phyloP scores from a whole-genome alignment of 208 protist species.

The Blechomonas ayalai region DNA sequence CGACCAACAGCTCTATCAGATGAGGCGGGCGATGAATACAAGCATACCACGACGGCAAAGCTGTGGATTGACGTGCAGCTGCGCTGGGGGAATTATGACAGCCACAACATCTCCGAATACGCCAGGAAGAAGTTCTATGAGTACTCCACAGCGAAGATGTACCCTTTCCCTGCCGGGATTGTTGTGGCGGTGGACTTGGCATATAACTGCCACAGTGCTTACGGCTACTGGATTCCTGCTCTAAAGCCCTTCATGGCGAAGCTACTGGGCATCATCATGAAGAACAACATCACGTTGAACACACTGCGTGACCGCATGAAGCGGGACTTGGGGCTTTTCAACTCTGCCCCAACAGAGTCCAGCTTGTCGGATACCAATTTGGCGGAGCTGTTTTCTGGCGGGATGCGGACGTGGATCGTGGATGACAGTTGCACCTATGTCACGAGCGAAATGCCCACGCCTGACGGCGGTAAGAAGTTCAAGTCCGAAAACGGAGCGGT shows the following conservation, averaged over 20 bases:
- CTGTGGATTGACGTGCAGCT: conserved; percentile 99
- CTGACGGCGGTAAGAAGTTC: conserved; percentile 98
- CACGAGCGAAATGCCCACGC: conserved; percentile 99
- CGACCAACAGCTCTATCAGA: conserved; percentile 82
- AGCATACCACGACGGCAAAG: conserved; percentile 89
- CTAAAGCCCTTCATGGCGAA: conserved; percentile 97
- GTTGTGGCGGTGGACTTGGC: conserved; percentile 99
- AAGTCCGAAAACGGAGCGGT: conserved; percentile 98
- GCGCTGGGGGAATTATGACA: conserved; percentile 99
- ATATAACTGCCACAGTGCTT: conserved; percentile 98
- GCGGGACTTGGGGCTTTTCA: conserved; percentile 99
- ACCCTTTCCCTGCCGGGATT: conserved; percentile 98
- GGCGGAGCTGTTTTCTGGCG: conserved; percentile 98
- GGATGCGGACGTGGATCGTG: conserved; percentile 99
- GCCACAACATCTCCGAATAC: conserved; percentile 99
- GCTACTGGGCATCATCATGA: conserved; percentile 99
- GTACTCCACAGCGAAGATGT: conserved; percentile 99
- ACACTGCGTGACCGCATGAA: conserved; percentile 99
- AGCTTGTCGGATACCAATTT: conserved; percentile 98
- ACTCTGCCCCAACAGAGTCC: conserved; percentile 99
- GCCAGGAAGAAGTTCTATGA: conserved; percentile 98
- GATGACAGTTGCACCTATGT: conserved; percentile 99
- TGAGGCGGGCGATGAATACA: conserved; percentile 70
- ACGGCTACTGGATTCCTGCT: conserved; percentile 98
- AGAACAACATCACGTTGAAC: conserved; percentile 99